A percentile compares a stretch with the other conserved stretches of the same genome.
Evolutionary conservation across 2,329 filamentous ascomycete genomes (phyloP).

Genomic region (Juglanconis oblonga): DNA sequence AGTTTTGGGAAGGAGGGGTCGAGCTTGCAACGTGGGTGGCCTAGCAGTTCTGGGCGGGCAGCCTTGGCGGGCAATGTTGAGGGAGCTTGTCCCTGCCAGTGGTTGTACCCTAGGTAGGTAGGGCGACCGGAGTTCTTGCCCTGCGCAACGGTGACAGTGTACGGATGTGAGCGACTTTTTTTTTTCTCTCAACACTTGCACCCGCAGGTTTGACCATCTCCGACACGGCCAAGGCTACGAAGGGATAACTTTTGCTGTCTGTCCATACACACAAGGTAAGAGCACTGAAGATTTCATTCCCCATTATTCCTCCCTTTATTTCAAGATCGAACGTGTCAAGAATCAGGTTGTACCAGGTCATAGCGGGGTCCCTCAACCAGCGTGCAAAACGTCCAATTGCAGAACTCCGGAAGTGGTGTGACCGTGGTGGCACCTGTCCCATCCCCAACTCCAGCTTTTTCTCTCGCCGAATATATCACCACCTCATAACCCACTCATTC

Average conservation of each 20-base stretch:
- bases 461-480: conserved; percentile 15
- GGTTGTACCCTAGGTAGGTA: background rate
- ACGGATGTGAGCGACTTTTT: conserved; percentile 14
- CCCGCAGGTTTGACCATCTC: no score
- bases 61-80: background rate
- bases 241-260: background rate
- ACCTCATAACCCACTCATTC: conserved; percentile 17
- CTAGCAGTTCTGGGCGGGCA: background rate
- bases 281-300: background rate
- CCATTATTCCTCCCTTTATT: background rate
- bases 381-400: background rate
- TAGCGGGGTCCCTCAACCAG: conserved; percentile 3
- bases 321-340: background rate
- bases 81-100: background rate
- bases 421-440: conserved; percentile 1
- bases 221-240: background rate
- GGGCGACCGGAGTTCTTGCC: background rate
- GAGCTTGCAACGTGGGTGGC: background rate
- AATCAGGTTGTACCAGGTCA: conserved; percentile 2
- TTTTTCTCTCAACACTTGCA: background rate
- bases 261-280: background rate
- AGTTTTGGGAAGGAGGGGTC: conserved; percentile 14
- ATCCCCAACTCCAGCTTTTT: conserved; percentile 14
- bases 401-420: background rate
- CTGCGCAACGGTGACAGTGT: background rate